These are phyloP conservation scores for Mycosphaerelloides madeirae DNA, from an alignment of 2,329 filamentous ascomycete genomes.

Conservation along the genomic window DNA sequence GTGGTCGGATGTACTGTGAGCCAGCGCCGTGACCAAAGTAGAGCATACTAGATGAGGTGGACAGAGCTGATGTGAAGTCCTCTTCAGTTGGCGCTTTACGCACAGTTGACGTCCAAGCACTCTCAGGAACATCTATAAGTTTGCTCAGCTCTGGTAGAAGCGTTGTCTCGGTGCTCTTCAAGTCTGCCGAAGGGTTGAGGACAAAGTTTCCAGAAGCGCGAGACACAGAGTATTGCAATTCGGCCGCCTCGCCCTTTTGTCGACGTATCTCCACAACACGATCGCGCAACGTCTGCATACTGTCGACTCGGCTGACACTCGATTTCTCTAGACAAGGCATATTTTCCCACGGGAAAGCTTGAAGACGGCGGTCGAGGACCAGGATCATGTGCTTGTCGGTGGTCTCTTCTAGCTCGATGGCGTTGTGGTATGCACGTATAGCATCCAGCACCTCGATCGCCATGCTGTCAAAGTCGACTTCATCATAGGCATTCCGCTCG, in stretches of 20 bases:
- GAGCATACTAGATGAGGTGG: conserved; percentile 66
- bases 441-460: conserved; percentile 83
- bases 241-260: conserved; percentile 6
- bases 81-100: conserved; percentile 67
- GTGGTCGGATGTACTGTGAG: conserved; percentile 84
- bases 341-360: conserved; percentile 93
- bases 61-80: conserved; percentile 68
- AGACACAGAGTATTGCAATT: conserved; percentile 44
- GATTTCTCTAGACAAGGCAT: conserved; percentile 75
- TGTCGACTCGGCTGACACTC: conserved; percentile 83
- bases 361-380: conserved; percentile 84
- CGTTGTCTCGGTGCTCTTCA: conserved; percentile 70
- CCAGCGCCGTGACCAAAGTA: conserved; percentile 97
- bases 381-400: conserved; percentile 68
- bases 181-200: conserved; percentile 81
- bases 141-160: conserved; percentile 63
- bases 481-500: conserved; percentile 93
- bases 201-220: conserved; percentile 65
- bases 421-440: conserved; percentile 68
- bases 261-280: conserved; percentile 58
- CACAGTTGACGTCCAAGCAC: conserved; percentile 63
- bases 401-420: conserved; percentile 31
- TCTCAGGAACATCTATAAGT: conserved; percentile 26
- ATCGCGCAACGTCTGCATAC: conserved; percentile 73
- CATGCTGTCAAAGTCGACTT: conserved; percentile 93